Conservation (phyloP, 75 land plant genomes). For the Cunninghamia lanceolata region DNA sequence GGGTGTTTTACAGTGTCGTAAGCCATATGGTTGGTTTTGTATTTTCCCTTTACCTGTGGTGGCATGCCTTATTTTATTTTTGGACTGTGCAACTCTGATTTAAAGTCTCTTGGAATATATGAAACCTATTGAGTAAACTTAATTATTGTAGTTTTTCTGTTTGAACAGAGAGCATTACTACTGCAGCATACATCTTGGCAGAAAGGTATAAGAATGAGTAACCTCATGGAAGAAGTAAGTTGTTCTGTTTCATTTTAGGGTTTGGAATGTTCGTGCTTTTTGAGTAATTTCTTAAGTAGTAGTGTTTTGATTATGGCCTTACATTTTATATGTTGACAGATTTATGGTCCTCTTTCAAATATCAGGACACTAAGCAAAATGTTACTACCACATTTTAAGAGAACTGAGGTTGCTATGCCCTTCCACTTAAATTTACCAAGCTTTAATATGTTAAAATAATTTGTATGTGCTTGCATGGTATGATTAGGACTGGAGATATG, state of each 20-base stretch:
- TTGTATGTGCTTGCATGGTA: not conserved
- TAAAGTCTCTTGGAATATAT: not conserved
- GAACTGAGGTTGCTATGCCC: conserved; percentile 75
- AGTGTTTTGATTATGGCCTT: not conserved
- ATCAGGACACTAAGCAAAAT: conserved; percentile 78
- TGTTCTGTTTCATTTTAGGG: not conserved
- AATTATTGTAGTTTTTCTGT: not conserved
- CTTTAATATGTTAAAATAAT: not conserved
- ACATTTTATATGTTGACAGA: conserved; percentile 31
- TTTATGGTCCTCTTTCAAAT: conserved; percentile 80
- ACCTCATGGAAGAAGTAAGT: conserved; percentile 85
- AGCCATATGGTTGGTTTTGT: not conserved
- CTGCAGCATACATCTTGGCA: conserved; percentile 94
- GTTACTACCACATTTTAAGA: conserved; percentile 72
- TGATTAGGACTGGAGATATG: not conserved
- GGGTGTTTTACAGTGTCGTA: not conserved
- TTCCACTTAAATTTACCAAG: not conserved
- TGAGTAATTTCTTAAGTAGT: not conserved
- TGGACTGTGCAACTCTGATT: not conserved
- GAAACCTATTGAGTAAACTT: not conserved
- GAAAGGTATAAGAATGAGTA: conserved; percentile 73
- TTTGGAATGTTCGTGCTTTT: not conserved
- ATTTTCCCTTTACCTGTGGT: not conserved
- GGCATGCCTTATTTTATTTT: not conserved
- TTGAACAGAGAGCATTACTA: conserved; percentile 70